Base-by-base conservation (phyloP, 1,284 basidiomycete genomes). In the Golubevia sp. region DNA sequence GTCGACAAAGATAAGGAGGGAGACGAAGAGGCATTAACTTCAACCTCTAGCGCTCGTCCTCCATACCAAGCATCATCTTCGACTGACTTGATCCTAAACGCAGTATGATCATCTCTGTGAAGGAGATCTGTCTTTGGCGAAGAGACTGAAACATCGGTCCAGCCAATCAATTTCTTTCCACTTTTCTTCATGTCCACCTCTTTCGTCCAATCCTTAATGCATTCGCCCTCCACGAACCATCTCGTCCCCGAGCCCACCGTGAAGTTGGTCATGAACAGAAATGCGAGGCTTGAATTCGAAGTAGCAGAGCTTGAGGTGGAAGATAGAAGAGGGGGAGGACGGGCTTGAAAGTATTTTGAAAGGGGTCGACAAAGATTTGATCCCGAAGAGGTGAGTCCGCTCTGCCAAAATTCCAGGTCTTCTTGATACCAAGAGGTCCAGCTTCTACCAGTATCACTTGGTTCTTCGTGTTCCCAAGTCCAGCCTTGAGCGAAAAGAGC, bases 401-500 rank as follows among this genome's bases (percentile, higher is more conserved):
- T 13, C 2, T 27, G 56, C 72, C 72, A 77, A 48, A 74, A 67
- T 1, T 51, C 49, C 1, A 54, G 49, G 38, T 79, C 73, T 11
- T 72, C 63, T 5, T 69, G 53, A 70, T 68, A 77, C 76, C 76
- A 78, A 15, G 69, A 66, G 1, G 44, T 44, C 76, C 76, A 78
- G 0, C 48, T 49, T 4, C 74, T 67, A n/a, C 49, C 54, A 11
- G 24, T 34, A 20, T 26, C 20, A 18, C 27, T 49, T 0, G 70
- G 54, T 2, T 61, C 54, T 3, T 74, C 61, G 23, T 76, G 71
- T 38, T 79, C 77, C 77, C 77, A 79, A 2, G 77, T 79, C 77
- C 77, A 79, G 0, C 75, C 77, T 2, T 70, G 77, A 23, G 77
- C 77, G 30, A 79, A 79, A 1, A 79, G 63, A 0, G 75, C 77